phyloP scores from a whole-genome alignment of 805 yeast species.

The Yamadazyma philogaea region DNA sequence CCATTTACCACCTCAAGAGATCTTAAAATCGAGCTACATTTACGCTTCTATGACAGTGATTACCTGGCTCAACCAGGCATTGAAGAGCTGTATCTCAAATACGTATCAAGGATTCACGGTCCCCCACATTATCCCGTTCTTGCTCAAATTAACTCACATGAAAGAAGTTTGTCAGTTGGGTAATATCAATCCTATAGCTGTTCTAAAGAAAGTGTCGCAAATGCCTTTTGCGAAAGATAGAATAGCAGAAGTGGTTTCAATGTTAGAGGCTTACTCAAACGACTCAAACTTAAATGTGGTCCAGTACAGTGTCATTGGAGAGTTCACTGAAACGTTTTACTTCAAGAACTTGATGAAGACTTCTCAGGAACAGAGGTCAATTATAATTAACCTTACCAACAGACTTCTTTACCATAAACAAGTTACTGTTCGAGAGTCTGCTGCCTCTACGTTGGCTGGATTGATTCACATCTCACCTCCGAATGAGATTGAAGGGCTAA shows the following conservation, averaged over 20 bases:
- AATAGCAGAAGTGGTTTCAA: conserved; percentile 26
- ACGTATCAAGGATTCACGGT: conserved; percentile 51
- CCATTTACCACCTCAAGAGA: conserved; percentile 50
- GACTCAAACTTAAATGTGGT: conserved; percentile 29
- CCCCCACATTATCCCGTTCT: conserved; percentile 60
- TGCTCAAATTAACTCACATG: conserved; percentile 59
- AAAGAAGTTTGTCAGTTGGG: conserved; percentile 80
- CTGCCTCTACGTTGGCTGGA: conserved; percentile 74
- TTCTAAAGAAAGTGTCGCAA: conserved; percentile 44
- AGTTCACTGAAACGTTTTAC: conserved; percentile 67
- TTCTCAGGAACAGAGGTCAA: conserved; percentile 41
- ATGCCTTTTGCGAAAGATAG: conserved; percentile 25
- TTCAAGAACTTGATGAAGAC: conserved; percentile 64
- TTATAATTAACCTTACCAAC: conserved; percentile 51
- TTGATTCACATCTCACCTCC: conserved; percentile 65
- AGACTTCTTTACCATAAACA: conserved; percentile 57
- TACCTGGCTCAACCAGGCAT: conserved; percentile 54
- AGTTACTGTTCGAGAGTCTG: conserved; percentile 71
- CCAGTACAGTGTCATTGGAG: conserved; percentile 64
- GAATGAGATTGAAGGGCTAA: conserved; percentile 41
- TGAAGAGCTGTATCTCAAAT: conserved; percentile 52
- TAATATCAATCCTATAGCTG: conserved; percentile 51
- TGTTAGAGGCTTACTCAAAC: conserved; percentile 38
- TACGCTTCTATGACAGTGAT: conserved; percentile 63
- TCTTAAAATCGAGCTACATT: conserved; percentile 57